Evolutionary conservation across 2,329 filamentous ascomycete species (phyloP).

Genomic region (Colletotrichum cordylinicola): DNA sequence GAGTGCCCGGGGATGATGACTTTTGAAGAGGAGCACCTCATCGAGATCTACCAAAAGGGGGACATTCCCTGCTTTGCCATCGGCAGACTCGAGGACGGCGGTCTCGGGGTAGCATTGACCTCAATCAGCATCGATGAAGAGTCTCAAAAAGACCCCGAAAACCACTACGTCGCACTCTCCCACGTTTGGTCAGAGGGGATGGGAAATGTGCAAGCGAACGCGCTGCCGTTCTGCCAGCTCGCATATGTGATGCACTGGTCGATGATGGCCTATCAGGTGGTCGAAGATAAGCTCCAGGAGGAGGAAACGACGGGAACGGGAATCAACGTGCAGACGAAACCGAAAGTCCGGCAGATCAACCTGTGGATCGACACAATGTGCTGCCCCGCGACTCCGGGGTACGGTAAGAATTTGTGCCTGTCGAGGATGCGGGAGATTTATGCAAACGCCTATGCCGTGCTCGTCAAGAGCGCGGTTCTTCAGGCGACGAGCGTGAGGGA

Average conservation of each 20-base stretch:
- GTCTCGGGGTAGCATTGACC: background rate
- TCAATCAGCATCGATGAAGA: background rate
- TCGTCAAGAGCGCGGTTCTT: background rate
- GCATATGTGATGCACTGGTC: background rate
- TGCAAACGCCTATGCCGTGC: background rate
- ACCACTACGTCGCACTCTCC: slow-evolving; percentile 3
- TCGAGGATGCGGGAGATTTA: slow-evolving; percentile 4
- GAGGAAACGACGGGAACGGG: background rate
- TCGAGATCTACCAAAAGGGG: background rate
- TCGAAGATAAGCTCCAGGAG: background rate
- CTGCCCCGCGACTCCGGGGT: background rate
- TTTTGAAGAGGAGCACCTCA: background rate
- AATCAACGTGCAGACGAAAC: background rate
- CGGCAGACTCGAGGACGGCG: background rate
- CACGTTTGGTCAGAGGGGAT: slow-evolving; percentile 9
- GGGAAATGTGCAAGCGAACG: background rate
- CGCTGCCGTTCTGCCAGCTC: slow-evolving; percentile 3
- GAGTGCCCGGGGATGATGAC: background rate
- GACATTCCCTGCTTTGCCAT: slow-evolving; percentile 6
- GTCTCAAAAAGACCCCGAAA: background rate
- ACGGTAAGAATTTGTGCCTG: slow-evolving; percentile 1
- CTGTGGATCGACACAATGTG: slow-evolving; percentile 6
- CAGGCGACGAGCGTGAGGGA: background rate
- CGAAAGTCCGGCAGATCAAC: background rate
- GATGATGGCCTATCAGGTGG: background rate